phyloP scores from a whole-genome alignment of 148 eudicot genomes.

The Talinum fruticosum region DNA sequence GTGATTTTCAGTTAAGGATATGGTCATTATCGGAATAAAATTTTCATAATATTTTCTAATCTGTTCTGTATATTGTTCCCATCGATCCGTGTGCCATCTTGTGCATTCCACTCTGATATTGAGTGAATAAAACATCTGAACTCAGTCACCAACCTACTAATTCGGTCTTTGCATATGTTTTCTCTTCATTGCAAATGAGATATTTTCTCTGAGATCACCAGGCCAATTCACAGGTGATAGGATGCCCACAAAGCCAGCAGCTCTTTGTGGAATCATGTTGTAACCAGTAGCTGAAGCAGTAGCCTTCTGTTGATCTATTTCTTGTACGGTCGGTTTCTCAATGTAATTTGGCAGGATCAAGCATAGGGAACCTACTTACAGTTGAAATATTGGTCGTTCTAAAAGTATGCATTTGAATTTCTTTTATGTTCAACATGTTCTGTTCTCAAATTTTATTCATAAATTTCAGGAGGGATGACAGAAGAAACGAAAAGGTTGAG shows the following conservation, averaged over 20 bases:
- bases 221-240: neutral
- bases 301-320: neutral
- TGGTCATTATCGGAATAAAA: neutral
- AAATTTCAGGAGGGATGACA: slow-evolving; percentile 85
- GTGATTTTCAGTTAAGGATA: neutral
- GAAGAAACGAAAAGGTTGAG: slow-evolving; percentile 67
- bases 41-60: neutral
- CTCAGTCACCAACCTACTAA: neutral
- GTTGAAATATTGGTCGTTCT: neutral
- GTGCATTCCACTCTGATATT: neutral
- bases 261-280: neutral
- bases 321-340: neutral
- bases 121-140: neutral
- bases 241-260: neutral
- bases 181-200: neutral
- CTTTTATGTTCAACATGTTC: neutral
- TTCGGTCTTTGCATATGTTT: neutral
- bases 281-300: neutral
- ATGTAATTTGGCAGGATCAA: neutral
- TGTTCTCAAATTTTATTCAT: slow-evolving; percentile 10
- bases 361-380: neutral
- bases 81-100: neutral
- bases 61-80: neutral
- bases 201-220: neutral
- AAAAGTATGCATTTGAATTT: neutral